phyloP scores from a whole-genome alignment of 805 yeast species.

The Monosporozyma yasuniensis region DNA sequence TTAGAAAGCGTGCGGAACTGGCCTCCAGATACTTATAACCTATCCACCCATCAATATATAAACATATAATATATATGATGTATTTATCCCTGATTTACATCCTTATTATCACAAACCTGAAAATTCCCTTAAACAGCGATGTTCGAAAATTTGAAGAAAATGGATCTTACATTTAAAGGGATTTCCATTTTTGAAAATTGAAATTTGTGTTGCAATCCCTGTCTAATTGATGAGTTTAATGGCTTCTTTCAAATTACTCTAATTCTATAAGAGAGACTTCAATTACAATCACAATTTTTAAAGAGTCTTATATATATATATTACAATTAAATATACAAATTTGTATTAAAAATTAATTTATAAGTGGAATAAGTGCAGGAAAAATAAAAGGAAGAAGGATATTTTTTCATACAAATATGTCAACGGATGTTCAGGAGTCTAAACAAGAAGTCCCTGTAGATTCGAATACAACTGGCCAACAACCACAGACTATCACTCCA shows the following conservation, averaged over 20 bases:
- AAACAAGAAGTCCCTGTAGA: background rate
- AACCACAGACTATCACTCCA: background rate
- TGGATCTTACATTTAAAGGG: background rate
- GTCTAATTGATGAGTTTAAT: background rate
- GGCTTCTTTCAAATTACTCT: no score
- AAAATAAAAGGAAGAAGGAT: background rate
- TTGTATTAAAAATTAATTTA: background rate
- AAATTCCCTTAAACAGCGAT: no score
- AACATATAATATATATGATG: no score
- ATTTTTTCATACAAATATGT: background rate
- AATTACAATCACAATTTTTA: background rate
- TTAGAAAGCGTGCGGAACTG: constrained; percentile 27
- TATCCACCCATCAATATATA: no score
- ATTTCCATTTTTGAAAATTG: background rate
- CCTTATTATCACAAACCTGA: no score
- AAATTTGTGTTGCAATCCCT: background rate
- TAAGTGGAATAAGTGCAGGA: no score
- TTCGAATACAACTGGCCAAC: background rate
- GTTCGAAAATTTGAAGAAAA: background rate
- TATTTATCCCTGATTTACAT: no score
- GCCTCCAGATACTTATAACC: constrained; percentile 20
- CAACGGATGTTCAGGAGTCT: background rate
- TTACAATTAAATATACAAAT: background rate
- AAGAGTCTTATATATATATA: background rate
- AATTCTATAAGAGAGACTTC: background rate